A percentile compares a stretch with the other conserved stretches of the same genome.
These are phyloP conservation scores for Mycena polygramma DNA, from an alignment of 768 basidiomycete genomes.

Conservation along the genomic window DNA sequence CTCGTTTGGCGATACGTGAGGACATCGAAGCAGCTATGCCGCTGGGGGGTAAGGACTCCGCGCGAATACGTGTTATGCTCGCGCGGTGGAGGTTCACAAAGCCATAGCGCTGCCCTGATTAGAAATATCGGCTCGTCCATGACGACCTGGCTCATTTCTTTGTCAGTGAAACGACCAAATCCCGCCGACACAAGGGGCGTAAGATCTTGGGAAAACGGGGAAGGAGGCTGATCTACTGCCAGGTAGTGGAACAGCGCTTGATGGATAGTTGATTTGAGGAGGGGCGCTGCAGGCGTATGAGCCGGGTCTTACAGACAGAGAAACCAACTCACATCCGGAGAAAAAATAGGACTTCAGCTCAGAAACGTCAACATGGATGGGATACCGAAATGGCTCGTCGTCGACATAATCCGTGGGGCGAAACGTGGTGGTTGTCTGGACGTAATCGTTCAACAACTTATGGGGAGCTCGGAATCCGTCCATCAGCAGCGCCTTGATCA, in stretches of 20 bases:
- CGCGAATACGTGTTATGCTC: neutral
- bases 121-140: constrained; percentile 22
- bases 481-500: constrained; percentile 20
- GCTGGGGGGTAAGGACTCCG: too few species aligned
- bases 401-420: constrained; percentile 7
- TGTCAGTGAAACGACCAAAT: constrained; percentile 4
- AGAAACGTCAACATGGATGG: neutral
- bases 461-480: constrained; percentile 9
- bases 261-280: constrained; percentile 2
- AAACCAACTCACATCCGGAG: neutral
- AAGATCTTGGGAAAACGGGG: neutral
- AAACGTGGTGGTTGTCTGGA: neutral
- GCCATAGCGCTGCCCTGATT: constrained; percentile 10
- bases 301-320: neutral
- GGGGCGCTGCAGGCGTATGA: neutral
- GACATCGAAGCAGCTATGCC: neutral
- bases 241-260: constrained; percentile 13
- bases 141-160: neutral
- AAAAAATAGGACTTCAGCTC: neutral
- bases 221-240: neutral
- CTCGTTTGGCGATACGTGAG: neutral
- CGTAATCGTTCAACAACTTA: constrained; percentile 7
- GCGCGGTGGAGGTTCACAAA: neutral
- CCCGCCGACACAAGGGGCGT: neutral
- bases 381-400: neutral